Base-by-base conservation (phyloP, 176 grass and related monocot species). In the Cenchrus fungigraminus region DNA sequence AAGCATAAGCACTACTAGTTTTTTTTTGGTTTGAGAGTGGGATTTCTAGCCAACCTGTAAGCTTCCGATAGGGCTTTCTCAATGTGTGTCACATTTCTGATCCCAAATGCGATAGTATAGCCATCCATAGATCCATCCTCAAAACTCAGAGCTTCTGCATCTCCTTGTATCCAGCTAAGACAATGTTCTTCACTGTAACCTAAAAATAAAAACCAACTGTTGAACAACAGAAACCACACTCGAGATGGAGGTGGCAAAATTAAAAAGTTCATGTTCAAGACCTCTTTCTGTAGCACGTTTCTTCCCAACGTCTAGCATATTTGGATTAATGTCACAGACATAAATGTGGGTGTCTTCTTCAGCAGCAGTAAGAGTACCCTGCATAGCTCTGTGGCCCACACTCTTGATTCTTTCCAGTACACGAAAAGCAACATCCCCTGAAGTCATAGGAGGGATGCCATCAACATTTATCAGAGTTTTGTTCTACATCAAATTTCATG, bases 81-180 rank as follows among this genome's bases (percentile, higher is more conserved):
- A 87, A 98, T 95, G 73, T 94, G 95, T 9, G 93, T 95, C 61
- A 98, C 91, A 83, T 98, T 98, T 89, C 96, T 92, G 68, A 98
- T 94, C 61, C 96, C 96, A 76, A 98, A 98, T 61, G 89, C 96
- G 61, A 98, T 95, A 6, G 93, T 95, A 83, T 98, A 98, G 44
- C 87, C 93, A 94, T 98, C 93, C 96, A 98, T 95, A 65, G 91
- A 95, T 69, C 66, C 77, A 80, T 98, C 91, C 77, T 98, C 87
- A 62, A 98, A 98, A 91, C 72, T 91, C 80, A 95, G 88, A 80
- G 88, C 90, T 88, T 98, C 95, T 79, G 93, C 93, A 87, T 98
- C 93, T 86, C 91, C 96, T 71, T 92, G 80, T 40, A 98, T 82
- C 96, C 96, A 98, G 74, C 84, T 81, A 81, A 98, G 93, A 56